Conservation (phyloP, 2,329 filamentous ascomycete species). For the Botrytis pseudocinerea region DNA sequence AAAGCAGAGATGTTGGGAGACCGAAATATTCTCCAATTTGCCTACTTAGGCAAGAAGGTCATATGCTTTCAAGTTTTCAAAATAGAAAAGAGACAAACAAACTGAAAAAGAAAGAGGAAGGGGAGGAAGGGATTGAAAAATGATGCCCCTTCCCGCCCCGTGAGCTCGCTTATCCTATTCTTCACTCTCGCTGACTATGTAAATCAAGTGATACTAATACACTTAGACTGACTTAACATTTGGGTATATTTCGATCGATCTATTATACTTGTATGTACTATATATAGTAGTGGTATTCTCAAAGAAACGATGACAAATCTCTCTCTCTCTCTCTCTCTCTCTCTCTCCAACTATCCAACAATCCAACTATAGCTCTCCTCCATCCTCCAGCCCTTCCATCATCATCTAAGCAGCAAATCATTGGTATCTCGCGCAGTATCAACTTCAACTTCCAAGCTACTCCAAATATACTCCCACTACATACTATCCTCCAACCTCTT, state of each 20-base stretch:
- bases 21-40: no score
- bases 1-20: no score
- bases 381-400: neutral
- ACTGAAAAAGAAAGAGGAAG: no score
- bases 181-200: no score
- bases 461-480: constrained; percentile 24
- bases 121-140: neutral
- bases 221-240: neutral
- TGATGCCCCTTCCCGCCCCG: neutral
- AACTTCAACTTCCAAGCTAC: neutral
- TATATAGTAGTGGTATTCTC: neutral
- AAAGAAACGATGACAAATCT: neutral
- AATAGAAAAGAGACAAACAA: accelerated
- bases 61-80: neutral
- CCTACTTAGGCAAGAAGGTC: no score
- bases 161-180: neutral
- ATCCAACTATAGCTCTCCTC: neutral
- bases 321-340: neutral
- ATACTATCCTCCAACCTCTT: constrained; percentile 51
- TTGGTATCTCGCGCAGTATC: constrained; percentile 9
- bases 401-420: neutral
- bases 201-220: neutral
- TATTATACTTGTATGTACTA: neutral
- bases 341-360: neutral
- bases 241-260: neutral